Evolutionary conservation across 2,329 filamentous ascomycete genomes (phyloP).

Genomic region (Claviceps digitariae): DNA sequence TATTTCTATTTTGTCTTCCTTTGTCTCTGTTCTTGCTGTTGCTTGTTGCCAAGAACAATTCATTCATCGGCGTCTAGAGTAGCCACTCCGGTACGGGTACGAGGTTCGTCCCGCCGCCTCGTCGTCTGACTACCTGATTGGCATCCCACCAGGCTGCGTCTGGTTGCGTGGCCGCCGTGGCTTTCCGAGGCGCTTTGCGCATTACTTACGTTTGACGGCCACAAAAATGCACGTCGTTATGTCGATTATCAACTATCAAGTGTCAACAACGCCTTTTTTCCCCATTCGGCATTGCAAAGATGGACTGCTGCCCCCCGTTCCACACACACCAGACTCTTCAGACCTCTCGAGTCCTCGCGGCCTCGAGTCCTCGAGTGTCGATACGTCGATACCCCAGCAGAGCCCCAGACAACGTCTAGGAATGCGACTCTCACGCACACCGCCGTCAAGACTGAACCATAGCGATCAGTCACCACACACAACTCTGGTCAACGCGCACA

Average conservation of each 20-base stretch:
- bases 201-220: background rate
- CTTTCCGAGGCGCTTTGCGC: background rate
- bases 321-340: background rate
- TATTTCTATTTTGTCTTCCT: no score
- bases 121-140: conserved; percentile 5
- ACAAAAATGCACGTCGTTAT: background rate
- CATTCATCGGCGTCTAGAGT: background rate
- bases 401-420: background rate
- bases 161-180: background rate
- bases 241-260: background rate
- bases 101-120: conserved; percentile 7
- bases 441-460: background rate
- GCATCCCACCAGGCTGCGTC: background rate
- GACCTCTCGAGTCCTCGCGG: no score
- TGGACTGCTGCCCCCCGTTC: background rate
- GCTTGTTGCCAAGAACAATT: background rate
- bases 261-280: background rate
- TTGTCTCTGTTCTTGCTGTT: background rate
- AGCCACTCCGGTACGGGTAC: conserved; percentile 4
- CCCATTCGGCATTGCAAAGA: background rate
- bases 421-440: background rate
- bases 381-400: background rate
- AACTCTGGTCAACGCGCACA: background rate
- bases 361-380: no score
- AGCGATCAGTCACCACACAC: background rate